A percentile compares a stretch with the other conserved stretches of the same genome.
Evolutionary conservation across 1,284 basidiomycete species (phyloP).

Genomic region (Melampsora occidentalis): DNA sequence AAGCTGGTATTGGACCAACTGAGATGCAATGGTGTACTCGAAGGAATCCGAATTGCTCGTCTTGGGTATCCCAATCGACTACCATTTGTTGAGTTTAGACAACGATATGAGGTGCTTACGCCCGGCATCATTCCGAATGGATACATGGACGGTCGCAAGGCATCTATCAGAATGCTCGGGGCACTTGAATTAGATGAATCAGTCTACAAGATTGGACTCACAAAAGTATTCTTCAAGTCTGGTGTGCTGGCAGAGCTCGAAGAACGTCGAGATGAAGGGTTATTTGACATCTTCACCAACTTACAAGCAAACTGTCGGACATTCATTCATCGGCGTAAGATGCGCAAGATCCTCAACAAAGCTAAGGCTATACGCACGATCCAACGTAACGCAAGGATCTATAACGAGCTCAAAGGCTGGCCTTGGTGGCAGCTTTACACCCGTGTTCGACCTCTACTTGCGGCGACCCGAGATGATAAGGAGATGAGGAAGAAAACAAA

Average conservation of each 20-base stretch:
- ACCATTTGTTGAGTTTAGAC: constrained; percentile 94
- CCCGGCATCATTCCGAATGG: constrained; percentile 86
- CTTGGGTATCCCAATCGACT: constrained; percentile 95
- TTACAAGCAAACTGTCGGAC: constrained; percentile 81
- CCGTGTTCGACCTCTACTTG: constrained; percentile 82
- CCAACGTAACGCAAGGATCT: constrained; percentile 88
- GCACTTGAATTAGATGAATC: constrained; percentile 80
- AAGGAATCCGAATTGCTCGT: constrained; percentile 96
- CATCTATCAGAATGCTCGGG: constrained; percentile 87
- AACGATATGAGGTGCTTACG: constrained; percentile 92
- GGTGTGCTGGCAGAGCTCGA: constrained; percentile 97
- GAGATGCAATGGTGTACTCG: constrained; percentile 96
- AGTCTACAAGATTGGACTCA: constrained; percentile 86
- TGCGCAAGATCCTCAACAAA: constrained; percentile 92
- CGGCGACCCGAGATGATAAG: constrained; percentile 87
- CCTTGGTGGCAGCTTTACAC: constrained; percentile 99
- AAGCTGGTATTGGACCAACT: constrained; percentile 95
- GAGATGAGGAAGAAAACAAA: constrained; percentile 84
- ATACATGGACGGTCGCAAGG: constrained; percentile 96
- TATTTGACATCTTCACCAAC: constrained; percentile 85
- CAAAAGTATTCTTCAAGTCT: constrained; percentile 99
- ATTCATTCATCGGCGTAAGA: constrained; percentile 81
- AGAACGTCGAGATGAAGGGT: constrained; percentile 78
- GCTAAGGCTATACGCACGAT: constrained; percentile 87
- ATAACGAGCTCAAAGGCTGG: constrained; percentile 85